phyloP scores from a whole-genome alignment of 495 filamentous ascomycete species.

The Cercophora scortea region DNA sequence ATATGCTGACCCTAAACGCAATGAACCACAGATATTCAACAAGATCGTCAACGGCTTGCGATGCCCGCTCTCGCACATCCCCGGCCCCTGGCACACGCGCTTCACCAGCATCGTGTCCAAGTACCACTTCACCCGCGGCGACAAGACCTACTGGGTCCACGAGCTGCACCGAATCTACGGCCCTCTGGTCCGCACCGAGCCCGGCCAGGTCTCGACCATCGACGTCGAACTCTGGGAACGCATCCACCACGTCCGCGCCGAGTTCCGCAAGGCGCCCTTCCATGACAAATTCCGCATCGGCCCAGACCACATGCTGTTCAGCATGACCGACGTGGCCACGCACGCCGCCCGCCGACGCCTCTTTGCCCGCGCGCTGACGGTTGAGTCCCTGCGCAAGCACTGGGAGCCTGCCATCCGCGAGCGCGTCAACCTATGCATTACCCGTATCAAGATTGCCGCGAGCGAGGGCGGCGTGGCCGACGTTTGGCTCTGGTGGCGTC shows the following conservation, averaged over 20 bases:
- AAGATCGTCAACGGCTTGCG: conserved; percentile 25
- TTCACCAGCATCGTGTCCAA: conserved; percentile 29
- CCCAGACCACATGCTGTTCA: conserved; percentile 7
- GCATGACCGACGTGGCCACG: conserved; percentile 2
- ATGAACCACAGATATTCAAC: too few species aligned
- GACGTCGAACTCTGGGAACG: conserved; percentile 46
- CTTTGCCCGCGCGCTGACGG: conserved; percentile 8
- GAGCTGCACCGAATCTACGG: conserved; percentile 42
- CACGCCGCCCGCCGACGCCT: conserved; percentile 7
- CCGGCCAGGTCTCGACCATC: conserved; percentile 46
- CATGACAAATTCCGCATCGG: conserved; percentile 9
- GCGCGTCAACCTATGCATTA: conserved; percentile 1
- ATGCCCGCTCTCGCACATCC: conserved; percentile 42
- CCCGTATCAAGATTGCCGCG: conserved; percentile 2
- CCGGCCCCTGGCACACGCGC: conserved; percentile 39
- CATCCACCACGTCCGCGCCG: conserved; percentile 31
- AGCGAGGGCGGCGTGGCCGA: conserved; percentile 19
- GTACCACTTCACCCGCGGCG: conserved; percentile 8
- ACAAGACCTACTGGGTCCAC: conserved; percentile 4
- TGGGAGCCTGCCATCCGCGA: conserved; percentile 7
- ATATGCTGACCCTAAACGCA: too few species aligned
- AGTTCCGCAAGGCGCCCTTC: conserved; percentile 8
- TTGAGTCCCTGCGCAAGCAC: conserved; percentile 5
- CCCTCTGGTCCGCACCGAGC: conserved; percentile 45
- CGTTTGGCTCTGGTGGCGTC: conserved; percentile 49